Base-by-base conservation (phyloP, 1,139 yeast genomes). In the Hanseniaspora uvarum region DNA sequence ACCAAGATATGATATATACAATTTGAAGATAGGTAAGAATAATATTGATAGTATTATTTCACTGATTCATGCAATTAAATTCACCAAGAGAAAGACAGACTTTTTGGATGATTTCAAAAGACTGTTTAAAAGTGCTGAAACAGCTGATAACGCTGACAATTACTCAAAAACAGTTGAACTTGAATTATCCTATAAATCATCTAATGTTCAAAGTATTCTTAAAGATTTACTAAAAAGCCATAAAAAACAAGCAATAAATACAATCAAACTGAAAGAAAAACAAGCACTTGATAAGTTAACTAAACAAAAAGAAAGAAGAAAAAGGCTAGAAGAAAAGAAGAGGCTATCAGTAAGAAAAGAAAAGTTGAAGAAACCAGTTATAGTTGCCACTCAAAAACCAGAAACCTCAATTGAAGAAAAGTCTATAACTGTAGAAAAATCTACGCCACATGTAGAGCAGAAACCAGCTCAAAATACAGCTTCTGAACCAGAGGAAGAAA, bases 21-120 rank as follows among this genome's bases (percentile, higher is more conserved):
- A 49, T 36, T 23, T 49, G 3, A 49, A 43, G 24, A 18, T 41
- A 8, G 36, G 36, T 12, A 24, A 34, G 2, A 5, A 28, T 4
- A 10, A 14, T 7, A 12, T 41, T 7, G n/a, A 7, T 3, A 38
- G 38, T n/a, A 12, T 49, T 1, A 23, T 49, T 18, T 7, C 45
- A 3, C 16, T 49, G 30, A 41, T 49, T 21, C 19, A 49, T 24
- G 24, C 53, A 8, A 49, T 49, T 8, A 41, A 24, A 8, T 49
- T 50, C 26, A 37, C 31, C 4, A 36, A 37, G 21, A 36, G 40
- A 24, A 46, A 50, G 19, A 26, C 30, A 21, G 14, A n/a, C 1
- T 43, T 50, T 8, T 23, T 50, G 19, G 11, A 16, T 4, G 28
- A 24, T 5, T 50, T 28, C n/a, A 50, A 19, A 28, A 44, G 18